Percentiles rank a stretch among this genome's conserved stretches.
phyloP scores from a whole-genome alignment of 352 stramenopile species.

The Phytophthora nicotianae region DNA sequence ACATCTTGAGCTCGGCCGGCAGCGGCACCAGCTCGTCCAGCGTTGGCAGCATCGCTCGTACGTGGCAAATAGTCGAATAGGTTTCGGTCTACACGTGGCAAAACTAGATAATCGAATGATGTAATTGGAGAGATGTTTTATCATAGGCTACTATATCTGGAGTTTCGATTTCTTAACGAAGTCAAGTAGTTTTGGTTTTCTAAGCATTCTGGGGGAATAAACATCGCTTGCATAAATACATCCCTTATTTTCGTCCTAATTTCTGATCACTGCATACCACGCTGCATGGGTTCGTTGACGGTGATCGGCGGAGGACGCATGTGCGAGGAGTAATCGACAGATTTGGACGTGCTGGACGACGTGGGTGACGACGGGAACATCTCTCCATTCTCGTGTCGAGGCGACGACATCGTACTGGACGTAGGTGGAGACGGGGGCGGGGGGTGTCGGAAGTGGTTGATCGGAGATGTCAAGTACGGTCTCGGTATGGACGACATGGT shows the following conservation, averaged over 20 bases:
- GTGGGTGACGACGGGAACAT: constrained; percentile 29
- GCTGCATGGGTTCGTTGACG: constrained; percentile 27
- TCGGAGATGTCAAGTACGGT: constrained; percentile 64
- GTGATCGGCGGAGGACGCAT: constrained; percentile 18
- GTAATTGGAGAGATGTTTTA: background rate
- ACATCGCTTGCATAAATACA: constrained; percentile 35
- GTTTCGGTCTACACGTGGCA: constrained; percentile 26
- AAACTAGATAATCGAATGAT: constrained; percentile 4
- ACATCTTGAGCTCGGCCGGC: constrained; percentile 43
- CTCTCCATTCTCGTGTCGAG: constrained; percentile 23
- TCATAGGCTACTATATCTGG: background rate
- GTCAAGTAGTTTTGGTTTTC: too few relatives aligned
- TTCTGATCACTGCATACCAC: constrained; percentile 12
- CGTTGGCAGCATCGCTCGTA: constrained; percentile 18
- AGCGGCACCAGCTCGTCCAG: constrained; percentile 30
- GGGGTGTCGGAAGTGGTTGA: constrained; percentile 69
- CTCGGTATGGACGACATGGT: constrained; percentile 47
- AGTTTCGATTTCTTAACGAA: too few relatives aligned
- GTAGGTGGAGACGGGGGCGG: constrained; percentile 45
- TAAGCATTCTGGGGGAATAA: constrained; percentile 1
- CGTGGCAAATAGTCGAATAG: constrained; percentile 19
- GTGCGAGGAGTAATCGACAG: constrained; percentile 17
- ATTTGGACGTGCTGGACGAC: constrained; percentile 29
- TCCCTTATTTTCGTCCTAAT: constrained; percentile 6
- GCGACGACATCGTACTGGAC: constrained; percentile 43